Evolutionary conservation across 2,329 filamentous ascomycete genomes (phyloP).

Genomic region (Acrocalymma vagum): DNA sequence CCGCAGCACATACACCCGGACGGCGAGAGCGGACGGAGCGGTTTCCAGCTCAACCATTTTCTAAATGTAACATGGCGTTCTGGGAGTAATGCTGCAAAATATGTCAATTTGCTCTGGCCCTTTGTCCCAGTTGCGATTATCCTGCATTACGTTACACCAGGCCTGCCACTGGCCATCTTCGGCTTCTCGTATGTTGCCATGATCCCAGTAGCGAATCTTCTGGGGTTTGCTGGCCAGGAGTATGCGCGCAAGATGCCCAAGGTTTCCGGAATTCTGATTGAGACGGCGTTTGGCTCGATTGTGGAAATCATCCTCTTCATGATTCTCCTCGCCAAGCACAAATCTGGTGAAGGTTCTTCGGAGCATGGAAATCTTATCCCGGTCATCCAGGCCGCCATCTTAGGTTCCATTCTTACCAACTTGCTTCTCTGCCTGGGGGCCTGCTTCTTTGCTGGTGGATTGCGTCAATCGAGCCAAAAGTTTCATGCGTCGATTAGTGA

Average conservation of each 20-base stretch:
- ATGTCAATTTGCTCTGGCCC: conserved; percentile 78
- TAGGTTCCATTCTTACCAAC: conserved; percentile 83
- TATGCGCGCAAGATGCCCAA: conserved; percentile 77
- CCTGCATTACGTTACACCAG: conserved; percentile 62
- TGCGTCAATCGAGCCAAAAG: conserved; percentile 71
- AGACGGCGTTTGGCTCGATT: conserved; percentile 70
- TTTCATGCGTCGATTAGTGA: conserved; percentile 83
- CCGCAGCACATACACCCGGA: conserved; percentile 52
- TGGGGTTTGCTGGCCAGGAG: conserved; percentile 77
- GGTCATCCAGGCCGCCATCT: conserved; percentile 85
- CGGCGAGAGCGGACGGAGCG: conserved; percentile 74
- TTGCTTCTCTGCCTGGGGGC: conserved; percentile 80
- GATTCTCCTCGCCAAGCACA: conserved; percentile 68
- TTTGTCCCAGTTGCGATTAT: conserved; percentile 75
- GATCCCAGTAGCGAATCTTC: conserved; percentile 76
- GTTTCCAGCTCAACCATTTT: conserved; percentile 70
- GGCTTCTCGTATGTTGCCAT: conserved; percentile 76
- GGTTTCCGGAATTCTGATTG: conserved; percentile 70
- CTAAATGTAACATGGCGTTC: conserved; percentile 70
- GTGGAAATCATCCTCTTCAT: conserved; percentile 86
- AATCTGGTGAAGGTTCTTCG: conserved; percentile 49
- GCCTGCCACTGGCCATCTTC: conserved; percentile 70
- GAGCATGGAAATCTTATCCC: conserved; percentile 54
- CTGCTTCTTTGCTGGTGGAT: conserved; percentile 81
- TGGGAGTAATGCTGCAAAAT: conserved; percentile 69